These are phyloP conservation scores for Fomitopsis pinicola DNA, from an alignment of 1,284 basidiomycete genomes.

Conservation along the genomic window DNA sequence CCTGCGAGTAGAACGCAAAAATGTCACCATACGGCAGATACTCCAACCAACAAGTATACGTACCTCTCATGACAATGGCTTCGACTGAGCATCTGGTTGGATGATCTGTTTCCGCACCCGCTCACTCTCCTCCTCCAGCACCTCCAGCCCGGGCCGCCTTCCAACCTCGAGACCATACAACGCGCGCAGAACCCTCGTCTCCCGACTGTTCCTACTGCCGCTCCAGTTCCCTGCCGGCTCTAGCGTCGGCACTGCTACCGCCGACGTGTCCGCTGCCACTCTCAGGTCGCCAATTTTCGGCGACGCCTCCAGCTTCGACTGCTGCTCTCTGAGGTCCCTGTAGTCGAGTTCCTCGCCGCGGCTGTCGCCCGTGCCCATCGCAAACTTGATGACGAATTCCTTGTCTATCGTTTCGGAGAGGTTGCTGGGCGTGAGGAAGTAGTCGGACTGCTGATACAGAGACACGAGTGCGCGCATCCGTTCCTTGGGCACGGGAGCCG, in stretches of 20 bases:
- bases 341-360: conserved; percentile 7
- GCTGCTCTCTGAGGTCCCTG: conserved; percentile 7
- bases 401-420: conserved; percentile 59
- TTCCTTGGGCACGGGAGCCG: conserved; percentile 38
- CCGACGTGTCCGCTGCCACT: background rate
- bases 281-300: conserved; percentile 34
- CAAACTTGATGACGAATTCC: conserved; percentile 38
- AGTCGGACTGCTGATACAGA: conserved; percentile 66
- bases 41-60: background rate
- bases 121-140: conserved; percentile 43
- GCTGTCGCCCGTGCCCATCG: background rate
- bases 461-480: conserved; percentile 69
- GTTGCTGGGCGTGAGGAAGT: conserved; percentile 66
- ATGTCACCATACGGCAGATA: background rate
- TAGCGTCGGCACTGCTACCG: background rate
- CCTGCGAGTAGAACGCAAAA: background rate
- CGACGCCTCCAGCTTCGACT: conserved; percentile 24
- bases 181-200: conserved; percentile 47
- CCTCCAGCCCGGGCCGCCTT: conserved; percentile 50
- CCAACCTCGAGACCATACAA: conserved; percentile 50
- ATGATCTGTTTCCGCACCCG: conserved; percentile 1
- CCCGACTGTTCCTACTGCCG: conserved; percentile 29
- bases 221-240: conserved; percentile 12
- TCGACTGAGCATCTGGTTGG: background rate
- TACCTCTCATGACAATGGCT: background rate